Base-by-base conservation (phyloP, 1,284 basidiomycete genomes). In the Caloboletus inedulis region DNA sequence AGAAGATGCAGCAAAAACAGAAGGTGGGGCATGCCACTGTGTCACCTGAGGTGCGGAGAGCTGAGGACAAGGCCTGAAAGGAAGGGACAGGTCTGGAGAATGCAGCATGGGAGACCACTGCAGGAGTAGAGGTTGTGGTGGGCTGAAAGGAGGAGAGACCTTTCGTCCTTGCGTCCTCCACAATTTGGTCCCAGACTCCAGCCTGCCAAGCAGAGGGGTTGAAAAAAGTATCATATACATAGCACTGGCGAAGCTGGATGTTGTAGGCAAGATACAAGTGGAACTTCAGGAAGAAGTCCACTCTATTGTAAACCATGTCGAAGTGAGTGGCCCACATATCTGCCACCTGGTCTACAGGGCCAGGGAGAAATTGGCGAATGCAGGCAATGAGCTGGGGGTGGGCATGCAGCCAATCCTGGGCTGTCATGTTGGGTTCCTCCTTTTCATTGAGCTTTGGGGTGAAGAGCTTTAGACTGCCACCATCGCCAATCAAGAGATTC, bases 281-380 rank as follows among this genome's bases (percentile, higher is more conserved):
- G 2, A 37, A 37, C 5, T 21, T 37, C 0, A 21, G 3, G 1
- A 37, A 37, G 6, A 37, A 37, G 19, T 37, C 9, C 0, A 37
- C 18, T 0, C 4, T 0, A 3, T 19, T 19, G 5, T 19, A 19
- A 5, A 37, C 6, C 6, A 12, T 0, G 2, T 12, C 3, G 3
- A 37, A 37, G 12, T 37, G 36, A 1, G n/a, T 44, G 27, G 13
- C 29, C 10, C 43, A 54, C 9, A 72, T 54, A 7, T 21, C 13
- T 13, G 19, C 36, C 9, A 37, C n/a, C 3, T 12, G 10, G 6
- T 21, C 18, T 2, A 1, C 36, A 7, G 10, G 18, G 19, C 19
- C 18, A 7, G 36, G n/a, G 3, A 60, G 48, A 1, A 31, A 19
- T 62, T 57, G 10, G 43, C 36, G 2, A 1, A 46, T 46, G n/a